Conservation (phyloP, 2,329 filamentous ascomycete genomes). For the Hypocrella siamensis region DNA sequence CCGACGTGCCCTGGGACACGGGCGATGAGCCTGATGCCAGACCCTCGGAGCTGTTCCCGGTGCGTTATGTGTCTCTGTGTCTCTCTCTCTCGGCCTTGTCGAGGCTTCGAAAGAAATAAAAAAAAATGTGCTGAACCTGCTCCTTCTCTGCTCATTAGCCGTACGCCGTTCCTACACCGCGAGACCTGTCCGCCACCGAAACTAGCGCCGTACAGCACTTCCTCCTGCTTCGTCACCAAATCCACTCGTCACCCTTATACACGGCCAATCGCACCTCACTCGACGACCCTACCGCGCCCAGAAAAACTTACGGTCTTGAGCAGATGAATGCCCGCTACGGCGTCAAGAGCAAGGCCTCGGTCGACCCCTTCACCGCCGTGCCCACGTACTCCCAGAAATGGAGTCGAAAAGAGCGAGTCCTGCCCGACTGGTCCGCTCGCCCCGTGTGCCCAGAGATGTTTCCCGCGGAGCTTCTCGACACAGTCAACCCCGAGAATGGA, state of each 20-base stretch:
- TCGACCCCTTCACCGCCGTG: conserved; percentile 42
- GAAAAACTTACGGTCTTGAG: conserved; percentile 37
- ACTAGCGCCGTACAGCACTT: conserved; percentile 31
- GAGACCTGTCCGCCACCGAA: conserved; percentile 27
- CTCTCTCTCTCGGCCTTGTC: no score
- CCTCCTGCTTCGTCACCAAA: conserved; percentile 39
- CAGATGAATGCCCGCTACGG: conserved; percentile 42
- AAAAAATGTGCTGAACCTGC: neutral
- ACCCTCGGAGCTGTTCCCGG: conserved; percentile 44
- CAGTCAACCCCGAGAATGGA: conserved; percentile 28
- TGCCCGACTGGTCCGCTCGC: conserved; percentile 36
- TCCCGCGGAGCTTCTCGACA: conserved; percentile 38
- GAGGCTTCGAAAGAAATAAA: neutral
- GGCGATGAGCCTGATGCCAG: conserved; percentile 39
- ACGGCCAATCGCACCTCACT: conserved; percentile 33
- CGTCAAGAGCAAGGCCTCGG: conserved; percentile 35
- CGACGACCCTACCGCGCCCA: conserved; percentile 22
- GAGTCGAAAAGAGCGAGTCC: conserved; percentile 30
- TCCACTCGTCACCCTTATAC: conserved; percentile 39
- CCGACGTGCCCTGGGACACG: conserved; percentile 34
- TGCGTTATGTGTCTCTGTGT: no score
- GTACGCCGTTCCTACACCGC: conserved; percentile 31
- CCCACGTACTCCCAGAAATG: conserved; percentile 44
- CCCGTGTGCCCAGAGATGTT: conserved; percentile 38
- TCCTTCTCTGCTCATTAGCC: conserved; percentile 17